phyloP scores from a whole-genome alignment of 2,329 filamentous ascomycete species.

The Claviceps pazoutovae region DNA sequence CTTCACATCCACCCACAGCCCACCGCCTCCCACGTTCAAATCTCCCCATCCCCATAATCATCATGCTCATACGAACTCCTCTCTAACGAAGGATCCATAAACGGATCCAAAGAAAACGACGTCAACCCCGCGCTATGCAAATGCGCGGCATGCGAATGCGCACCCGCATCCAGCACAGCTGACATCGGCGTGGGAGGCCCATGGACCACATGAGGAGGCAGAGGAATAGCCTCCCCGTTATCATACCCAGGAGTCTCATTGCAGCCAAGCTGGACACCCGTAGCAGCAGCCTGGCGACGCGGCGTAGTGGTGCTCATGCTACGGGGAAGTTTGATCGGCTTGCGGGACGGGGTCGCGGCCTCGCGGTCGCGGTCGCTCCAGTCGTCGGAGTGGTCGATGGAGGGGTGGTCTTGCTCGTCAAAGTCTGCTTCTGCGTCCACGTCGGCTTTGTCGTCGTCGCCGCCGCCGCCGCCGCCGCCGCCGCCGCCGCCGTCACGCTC shows the following conservation, averaged over 20 bases:
- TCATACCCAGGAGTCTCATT: constrained; percentile 12
- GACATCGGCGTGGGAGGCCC: too few species aligned
- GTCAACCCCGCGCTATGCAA: neutral
- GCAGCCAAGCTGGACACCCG: constrained; percentile 16
- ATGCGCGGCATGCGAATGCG: neutral
- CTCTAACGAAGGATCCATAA: constrained; percentile 1
- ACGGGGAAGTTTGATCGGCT: constrained; percentile 4
- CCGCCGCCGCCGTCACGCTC: constrained; percentile 13
- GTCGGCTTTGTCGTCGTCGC: constrained; percentile 19
- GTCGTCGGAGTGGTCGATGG: neutral
- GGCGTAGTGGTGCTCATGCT: constrained; percentile 14
- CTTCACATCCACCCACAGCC: too few species aligned
- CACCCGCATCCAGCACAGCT: neutral
- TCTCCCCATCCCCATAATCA: constrained; percentile 22
- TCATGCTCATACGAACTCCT: constrained; percentile 5
- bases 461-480: constrained; percentile 9
- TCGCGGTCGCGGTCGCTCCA: constrained; percentile 11
- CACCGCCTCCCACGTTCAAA: constrained; percentile 9
- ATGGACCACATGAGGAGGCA: neutral
- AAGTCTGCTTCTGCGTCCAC: constrained; percentile 9
- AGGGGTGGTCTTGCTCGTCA: constrained; percentile 7
- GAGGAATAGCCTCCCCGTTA: constrained; percentile 12
- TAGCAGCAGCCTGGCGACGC: constrained; percentile 20
- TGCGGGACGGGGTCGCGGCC: constrained; percentile 22
- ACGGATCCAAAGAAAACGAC: neutral